Evolutionary conservation across 331 rosid species (phyloP).

Genomic region (Rosa hybrid): DNA sequence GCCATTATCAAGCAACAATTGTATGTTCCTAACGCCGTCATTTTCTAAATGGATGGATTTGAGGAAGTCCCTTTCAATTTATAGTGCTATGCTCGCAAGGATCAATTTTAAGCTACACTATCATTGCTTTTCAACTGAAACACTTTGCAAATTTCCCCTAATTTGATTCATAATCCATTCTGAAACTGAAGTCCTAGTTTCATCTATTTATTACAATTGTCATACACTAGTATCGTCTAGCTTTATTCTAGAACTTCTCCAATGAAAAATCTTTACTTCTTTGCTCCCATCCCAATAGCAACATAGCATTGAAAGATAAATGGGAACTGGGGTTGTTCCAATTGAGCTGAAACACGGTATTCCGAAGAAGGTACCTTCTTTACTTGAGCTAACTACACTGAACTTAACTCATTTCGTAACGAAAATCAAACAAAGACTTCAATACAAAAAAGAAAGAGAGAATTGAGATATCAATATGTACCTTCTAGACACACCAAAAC

Average conservation of each 20-base stretch:
- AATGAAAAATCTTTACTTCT: background rate
- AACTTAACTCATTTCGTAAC: background rate
- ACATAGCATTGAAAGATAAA: background rate
- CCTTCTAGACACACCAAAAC: constrained; percentile 96
- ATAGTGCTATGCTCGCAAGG: background rate
- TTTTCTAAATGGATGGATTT: background rate
- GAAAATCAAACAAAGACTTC: background rate
- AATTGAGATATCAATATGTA: constrained; percentile 2
- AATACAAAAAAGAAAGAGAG: background rate
- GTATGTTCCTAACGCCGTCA: background rate
- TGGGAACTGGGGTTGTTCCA: background rate
- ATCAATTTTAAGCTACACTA: background rate
- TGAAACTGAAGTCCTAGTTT: background rate
- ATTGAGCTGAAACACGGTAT: too few species aligned
- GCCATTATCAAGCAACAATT: background rate
- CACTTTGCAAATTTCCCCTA: background rate
- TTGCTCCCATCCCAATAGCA: background rate
- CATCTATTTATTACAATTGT: background rate
- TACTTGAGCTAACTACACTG: background rate
- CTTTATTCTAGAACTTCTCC: background rate
- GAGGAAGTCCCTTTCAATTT: background rate
- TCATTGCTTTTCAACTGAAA: background rate
- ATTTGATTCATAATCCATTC: background rate
- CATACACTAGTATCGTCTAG: background rate
- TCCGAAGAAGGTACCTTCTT: too few species aligned